Percentiles rank a stretch among this genome's conserved stretches.
These are phyloP conservation scores for Botryosphaeria dothidea DNA, from an alignment of 2,329 filamentous ascomycete species.

Conservation along the genomic window DNA sequence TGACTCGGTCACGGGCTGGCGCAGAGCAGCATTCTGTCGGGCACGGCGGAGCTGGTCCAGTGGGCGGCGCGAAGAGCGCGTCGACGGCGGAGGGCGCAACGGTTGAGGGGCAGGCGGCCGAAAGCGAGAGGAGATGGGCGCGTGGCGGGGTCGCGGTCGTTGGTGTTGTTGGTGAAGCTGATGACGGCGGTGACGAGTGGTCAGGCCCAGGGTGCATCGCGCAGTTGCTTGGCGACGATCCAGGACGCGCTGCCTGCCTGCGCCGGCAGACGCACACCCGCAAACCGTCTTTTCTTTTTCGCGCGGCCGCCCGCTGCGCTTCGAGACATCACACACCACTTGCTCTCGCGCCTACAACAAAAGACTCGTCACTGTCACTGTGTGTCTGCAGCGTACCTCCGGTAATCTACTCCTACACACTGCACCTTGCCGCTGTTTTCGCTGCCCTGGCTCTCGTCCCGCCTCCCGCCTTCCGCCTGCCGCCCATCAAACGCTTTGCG, in stretches of 20 bases:
- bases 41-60: slow-evolving; percentile 12
- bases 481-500: slow-evolving; percentile 4
- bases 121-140: slow-evolving; percentile 1
- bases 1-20: slow-evolving; percentile 20
- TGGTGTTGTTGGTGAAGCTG: slow-evolving; percentile 14
- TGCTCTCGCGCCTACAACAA: neutral
- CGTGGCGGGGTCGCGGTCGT: neutral
- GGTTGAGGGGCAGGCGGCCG: neutral
- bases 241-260: neutral
- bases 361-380: neutral
- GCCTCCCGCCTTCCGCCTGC: slow-evolving; percentile 1
- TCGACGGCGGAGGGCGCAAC: neutral
- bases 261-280: neutral
- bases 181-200: slow-evolving; percentile 17
- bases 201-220: slow-evolving; percentile 15
- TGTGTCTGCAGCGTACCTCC: neutral
- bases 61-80: slow-evolving; percentile 5
- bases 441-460: neutral
- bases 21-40: slow-evolving; percentile 18
- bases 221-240: neutral
- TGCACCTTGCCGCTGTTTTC: neutral
- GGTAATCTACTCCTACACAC: neutral
- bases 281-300: neutral
- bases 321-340: neutral
- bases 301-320: neutral